phyloP scores from a whole-genome alignment of 768 basidiomycete genomes.

The Leccinum imitatum region DNA sequence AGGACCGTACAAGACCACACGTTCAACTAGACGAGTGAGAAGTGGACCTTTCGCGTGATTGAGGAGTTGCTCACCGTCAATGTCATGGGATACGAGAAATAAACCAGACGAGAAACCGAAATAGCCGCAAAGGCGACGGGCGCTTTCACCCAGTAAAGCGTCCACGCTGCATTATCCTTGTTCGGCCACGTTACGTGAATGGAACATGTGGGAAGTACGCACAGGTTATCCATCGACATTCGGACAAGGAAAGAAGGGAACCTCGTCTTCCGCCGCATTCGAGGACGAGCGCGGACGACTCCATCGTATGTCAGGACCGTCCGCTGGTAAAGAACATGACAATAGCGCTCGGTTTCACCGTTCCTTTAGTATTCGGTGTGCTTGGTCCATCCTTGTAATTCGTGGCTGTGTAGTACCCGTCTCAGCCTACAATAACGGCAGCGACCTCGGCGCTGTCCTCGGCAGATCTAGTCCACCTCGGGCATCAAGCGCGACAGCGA shows the following conservation, averaged over 20 bases:
- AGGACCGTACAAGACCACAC: slow-evolving; percentile 89
- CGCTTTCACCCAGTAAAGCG: slow-evolving; percentile 75
- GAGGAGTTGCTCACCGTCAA: slow-evolving; percentile 58
- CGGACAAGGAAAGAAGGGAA: slow-evolving; percentile 76
- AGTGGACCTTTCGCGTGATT: neutral
- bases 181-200: slow-evolving; percentile 5
- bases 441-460: slow-evolving; percentile 32
- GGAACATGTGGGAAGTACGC: slow-evolving; percentile 33
- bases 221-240: slow-evolving; percentile 72
- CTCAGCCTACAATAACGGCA: slow-evolving; percentile 7
- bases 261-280: slow-evolving; percentile 46
- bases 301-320: slow-evolving; percentile 22
- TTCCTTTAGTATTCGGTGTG: neutral
- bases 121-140: slow-evolving; percentile 77
- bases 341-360: neutral
- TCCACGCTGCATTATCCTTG: slow-evolving; percentile 57
- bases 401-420: too few species aligned
- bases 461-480: slow-evolving; percentile 36
- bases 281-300: slow-evolving; percentile 16
- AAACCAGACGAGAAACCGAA: slow-evolving; percentile 75
- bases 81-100: slow-evolving; percentile 88
- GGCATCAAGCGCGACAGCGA: slow-evolving; percentile 37
- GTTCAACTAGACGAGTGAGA: slow-evolving; percentile 55
- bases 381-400: too few species aligned
- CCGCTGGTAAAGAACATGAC: neutral